Conservation (phyloP, 2,329 filamentous ascomycete species). For the Graphiopsis chlorocephala region DNA sequence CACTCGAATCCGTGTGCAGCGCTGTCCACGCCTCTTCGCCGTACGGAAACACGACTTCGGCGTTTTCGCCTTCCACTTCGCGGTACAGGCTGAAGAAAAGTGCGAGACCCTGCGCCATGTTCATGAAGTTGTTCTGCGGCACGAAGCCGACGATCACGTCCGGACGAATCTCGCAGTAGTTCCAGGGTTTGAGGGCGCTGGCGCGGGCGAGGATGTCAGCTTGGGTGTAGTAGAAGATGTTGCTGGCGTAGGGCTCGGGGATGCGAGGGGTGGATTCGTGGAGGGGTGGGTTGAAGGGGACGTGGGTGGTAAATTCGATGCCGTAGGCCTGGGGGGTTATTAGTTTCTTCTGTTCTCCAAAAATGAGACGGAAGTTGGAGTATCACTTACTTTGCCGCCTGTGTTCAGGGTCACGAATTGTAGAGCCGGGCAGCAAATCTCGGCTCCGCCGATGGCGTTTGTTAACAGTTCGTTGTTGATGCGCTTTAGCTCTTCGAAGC, state of each 20-base stretch:
- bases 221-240: conserved; percentile 40
- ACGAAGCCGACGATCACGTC: conserved; percentile 42
- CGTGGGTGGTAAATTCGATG: conserved; percentile 40
- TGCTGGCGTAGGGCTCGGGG: conserved; percentile 28
- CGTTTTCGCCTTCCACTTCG: conserved; percentile 36
- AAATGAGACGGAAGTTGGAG: background rate
- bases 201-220: conserved; percentile 36
- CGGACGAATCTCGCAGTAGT: conserved; percentile 38
- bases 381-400: conserved; percentile 30
- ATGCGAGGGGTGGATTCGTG: conserved; percentile 34
- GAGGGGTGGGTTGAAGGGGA: conserved; percentile 37
- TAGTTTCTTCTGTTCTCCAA: background rate
- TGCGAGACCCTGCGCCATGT: conserved; percentile 34
- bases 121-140: conserved; percentile 39
- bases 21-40: conserved; percentile 20
- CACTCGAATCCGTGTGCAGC: conserved; percentile 35
- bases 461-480: conserved; percentile 19
- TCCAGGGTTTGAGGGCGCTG: conserved; percentile 35
- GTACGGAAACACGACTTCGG: conserved; percentile 38
- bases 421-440: conserved; percentile 33
- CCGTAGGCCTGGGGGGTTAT: conserved; percentile 33
- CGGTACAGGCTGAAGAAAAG: conserved; percentile 37
- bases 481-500: conserved; percentile 20
- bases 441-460: conserved; percentile 22
- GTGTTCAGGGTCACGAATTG: conserved; percentile 41